A percentile compares a stretch with the other conserved stretches of the same genome.
phyloP scores from a whole-genome alignment of 1,139 yeast species.

The Geotrichum macrosporum region DNA sequence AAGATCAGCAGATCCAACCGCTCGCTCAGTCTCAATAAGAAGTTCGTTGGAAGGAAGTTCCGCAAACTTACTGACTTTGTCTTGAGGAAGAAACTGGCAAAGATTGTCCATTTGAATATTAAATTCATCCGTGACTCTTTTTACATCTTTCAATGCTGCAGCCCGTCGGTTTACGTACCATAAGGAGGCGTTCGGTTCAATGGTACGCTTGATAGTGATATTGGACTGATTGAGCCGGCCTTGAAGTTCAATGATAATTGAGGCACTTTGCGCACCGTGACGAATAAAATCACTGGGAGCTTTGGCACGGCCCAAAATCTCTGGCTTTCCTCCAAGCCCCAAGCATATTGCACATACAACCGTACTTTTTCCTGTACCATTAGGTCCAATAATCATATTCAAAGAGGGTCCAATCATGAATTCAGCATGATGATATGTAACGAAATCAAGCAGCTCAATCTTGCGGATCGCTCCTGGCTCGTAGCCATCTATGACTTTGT shows the following conservation, averaged over 20 bases:
- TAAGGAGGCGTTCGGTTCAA: constrained; percentile 35
- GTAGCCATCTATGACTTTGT: constrained; percentile 23
- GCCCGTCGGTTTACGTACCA: constrained; percentile 56
- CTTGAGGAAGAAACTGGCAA: constrained; percentile 95
- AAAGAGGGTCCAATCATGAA: constrained; percentile 76
- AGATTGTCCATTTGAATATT: constrained; percentile 86
- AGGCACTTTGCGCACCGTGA: constrained; percentile 56
- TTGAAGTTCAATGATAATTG: constrained; percentile 63
- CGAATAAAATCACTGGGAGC: constrained; percentile 68
- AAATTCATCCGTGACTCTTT: constrained; percentile 34
- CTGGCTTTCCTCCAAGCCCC: constrained; percentile 80
- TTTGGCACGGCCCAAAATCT: constrained; percentile 73
- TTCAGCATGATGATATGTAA: constrained; percentile 75
- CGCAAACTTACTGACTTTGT: constrained; percentile 90
- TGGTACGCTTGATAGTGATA: constrained; percentile 45
- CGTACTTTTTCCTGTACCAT: constrained; percentile 94
- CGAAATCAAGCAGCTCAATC: constrained; percentile 67
- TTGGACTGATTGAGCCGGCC: constrained; percentile 39
- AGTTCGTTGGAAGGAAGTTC: constrained; percentile 70
- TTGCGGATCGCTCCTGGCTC: constrained; percentile 64
- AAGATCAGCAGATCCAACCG: constrained; percentile 63
- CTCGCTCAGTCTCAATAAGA: constrained; percentile 72
- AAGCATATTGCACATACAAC: constrained; percentile 90
- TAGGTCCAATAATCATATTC: constrained; percentile 94
- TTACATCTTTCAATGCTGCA: constrained; percentile 46